Conservation (phyloP, 2,329 filamentous ascomycete genomes). For the Phaeosphaeriaceae sp. region DNA sequence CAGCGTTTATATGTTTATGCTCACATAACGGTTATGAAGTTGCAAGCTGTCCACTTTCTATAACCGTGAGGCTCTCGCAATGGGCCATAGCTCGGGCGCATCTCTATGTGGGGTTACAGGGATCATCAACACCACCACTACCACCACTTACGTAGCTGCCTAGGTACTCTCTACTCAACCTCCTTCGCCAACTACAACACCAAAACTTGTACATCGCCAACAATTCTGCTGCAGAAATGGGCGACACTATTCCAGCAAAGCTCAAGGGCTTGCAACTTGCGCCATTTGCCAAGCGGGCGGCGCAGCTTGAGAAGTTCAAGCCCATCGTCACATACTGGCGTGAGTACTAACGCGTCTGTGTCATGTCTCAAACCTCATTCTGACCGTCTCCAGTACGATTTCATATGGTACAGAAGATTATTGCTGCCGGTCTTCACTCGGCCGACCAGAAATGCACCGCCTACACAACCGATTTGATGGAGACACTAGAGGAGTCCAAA, state of each 20-base stretch:
- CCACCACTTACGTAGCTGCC: slow-evolving; percentile 1
- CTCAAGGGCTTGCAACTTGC: slow-evolving; percentile 82
- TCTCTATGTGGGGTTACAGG: slow-evolving; percentile 4
- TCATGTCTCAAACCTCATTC: slow-evolving; percentile 2
- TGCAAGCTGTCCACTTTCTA: slow-evolving; percentile 5
- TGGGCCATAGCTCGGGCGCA: slow-evolving; percentile 3
- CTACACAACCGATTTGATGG: slow-evolving; percentile 86
- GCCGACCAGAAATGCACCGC: slow-evolving; percentile 76
- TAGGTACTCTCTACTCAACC: background rate
- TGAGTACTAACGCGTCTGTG: slow-evolving; percentile 56
- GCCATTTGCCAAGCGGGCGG: slow-evolving; percentile 81
- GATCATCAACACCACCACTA: background rate
- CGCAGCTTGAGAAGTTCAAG: slow-evolving; percentile 81
- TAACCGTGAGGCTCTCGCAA: slow-evolving; percentile 3
- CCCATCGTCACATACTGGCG: slow-evolving; percentile 96
- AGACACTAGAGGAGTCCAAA: slow-evolving; percentile 86
- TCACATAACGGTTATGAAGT: slow-evolving; percentile 20
- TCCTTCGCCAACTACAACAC: background rate
- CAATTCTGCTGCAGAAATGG: slow-evolving; percentile 61
- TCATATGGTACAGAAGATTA: slow-evolving; percentile 90
- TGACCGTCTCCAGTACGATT: slow-evolving; percentile 35
- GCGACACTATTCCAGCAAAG: slow-evolving; percentile 70
- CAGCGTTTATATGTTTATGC: slow-evolving; percentile 7
- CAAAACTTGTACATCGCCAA: background rate
- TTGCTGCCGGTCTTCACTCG: slow-evolving; percentile 79